Base-by-base conservation (phyloP, 2,329 filamentous ascomycete genomes). In the Lachnellula suecica region DNA sequence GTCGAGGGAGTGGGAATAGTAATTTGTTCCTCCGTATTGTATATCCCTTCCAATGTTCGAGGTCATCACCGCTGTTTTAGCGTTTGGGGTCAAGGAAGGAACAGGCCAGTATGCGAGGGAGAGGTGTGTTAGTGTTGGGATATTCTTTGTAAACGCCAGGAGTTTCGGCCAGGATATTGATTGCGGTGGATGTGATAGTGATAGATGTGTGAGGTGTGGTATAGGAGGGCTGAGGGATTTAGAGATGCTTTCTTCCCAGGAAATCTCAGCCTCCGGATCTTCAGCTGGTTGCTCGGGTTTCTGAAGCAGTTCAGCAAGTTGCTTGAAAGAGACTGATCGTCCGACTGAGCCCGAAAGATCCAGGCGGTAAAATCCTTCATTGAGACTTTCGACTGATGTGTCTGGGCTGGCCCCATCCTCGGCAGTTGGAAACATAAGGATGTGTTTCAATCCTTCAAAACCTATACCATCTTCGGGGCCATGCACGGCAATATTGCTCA, bases 31-130 rank as follows among this genome's bases (percentile, higher is more conserved):
- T 31, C 78, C 74, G 56, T 83, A 84, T 34, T 77, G 75, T 9
- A 82, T 66, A 13, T 67, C 25, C 61, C 69, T 24, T 73, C 66
- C 66, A 27, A 73, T 67, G 4, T 71, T 70, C 4, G 76, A 74
- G 1, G 72, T 66, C 2, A 84, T 67, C 2, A 76, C 74, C 0
- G 78, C 68, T 23, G 71, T 71, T 52, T 72, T 75, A 6, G 81
- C 75, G 57, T 79, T 78, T 8, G 79, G 79, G 2, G 80, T 81
- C n/a, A 83, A 68, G 15, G 74, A 75, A 2, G 83, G 83, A 45
- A 77, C 74, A 1, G 83, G 83, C 83, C 83, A 86, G 63, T 78
- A 79, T 15, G 82, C 81, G 6, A 86, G 72, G 57, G 77, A 83
- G 37, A 86, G 71, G 60, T 86, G 82, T 2, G 83, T 86, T 35